These are phyloP conservation scores for Metarhizium brunneum DNA, from an alignment of 2,329 filamentous ascomycete species.

Conservation along the genomic window DNA sequence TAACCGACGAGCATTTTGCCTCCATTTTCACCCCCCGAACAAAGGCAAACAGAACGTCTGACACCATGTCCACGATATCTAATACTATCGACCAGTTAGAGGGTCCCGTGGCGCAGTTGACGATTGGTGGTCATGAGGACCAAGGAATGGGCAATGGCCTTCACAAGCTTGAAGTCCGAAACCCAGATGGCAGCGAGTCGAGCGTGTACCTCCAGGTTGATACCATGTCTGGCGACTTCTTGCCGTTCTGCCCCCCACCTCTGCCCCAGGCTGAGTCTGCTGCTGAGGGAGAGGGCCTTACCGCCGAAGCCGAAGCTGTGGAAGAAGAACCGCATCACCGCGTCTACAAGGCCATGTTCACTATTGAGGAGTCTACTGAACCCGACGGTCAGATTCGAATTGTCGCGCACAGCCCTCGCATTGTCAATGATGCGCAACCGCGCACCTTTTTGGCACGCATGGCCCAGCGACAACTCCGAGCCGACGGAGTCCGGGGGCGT, in stretches of 20 bases:
- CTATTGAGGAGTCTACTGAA: slow-evolving; percentile 57
- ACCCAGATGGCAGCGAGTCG: slow-evolving; percentile 46
- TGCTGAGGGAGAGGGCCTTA: slow-evolving; percentile 26
- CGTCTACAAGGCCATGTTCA: slow-evolving; percentile 55
- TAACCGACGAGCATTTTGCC: slow-evolving; percentile 68
- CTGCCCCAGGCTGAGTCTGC: slow-evolving; percentile 53
- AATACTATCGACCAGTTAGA: slow-evolving; percentile 51
- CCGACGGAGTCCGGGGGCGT: slow-evolving; percentile 43
- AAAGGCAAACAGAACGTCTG: slow-evolving; percentile 41
- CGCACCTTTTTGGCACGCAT: slow-evolving; percentile 62
- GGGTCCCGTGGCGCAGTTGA: slow-evolving; percentile 45
- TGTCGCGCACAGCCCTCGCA: slow-evolving; percentile 48
- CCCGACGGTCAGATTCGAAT: slow-evolving; percentile 51
- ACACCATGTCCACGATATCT: slow-evolving; percentile 60
- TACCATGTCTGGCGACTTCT: slow-evolving; percentile 58
- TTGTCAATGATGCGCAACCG: slow-evolving; percentile 40
- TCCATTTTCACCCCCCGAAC: slow-evolving; percentile 64
- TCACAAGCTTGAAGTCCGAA: slow-evolving; percentile 42
- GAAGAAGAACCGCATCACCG: slow-evolving; percentile 37
- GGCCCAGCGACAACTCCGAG: slow-evolving; percentile 52
- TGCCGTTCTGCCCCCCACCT: slow-evolving; percentile 81
- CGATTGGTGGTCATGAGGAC: slow-evolving; percentile 30
- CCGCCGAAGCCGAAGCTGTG: slow-evolving; percentile 21
- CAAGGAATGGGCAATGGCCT: slow-evolving; percentile 36
- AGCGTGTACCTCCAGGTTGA: slow-evolving; percentile 59